phyloP scores from a whole-genome alignment of 768 basidiomycete genomes.

The Macrolepiota albuminosa region DNA sequence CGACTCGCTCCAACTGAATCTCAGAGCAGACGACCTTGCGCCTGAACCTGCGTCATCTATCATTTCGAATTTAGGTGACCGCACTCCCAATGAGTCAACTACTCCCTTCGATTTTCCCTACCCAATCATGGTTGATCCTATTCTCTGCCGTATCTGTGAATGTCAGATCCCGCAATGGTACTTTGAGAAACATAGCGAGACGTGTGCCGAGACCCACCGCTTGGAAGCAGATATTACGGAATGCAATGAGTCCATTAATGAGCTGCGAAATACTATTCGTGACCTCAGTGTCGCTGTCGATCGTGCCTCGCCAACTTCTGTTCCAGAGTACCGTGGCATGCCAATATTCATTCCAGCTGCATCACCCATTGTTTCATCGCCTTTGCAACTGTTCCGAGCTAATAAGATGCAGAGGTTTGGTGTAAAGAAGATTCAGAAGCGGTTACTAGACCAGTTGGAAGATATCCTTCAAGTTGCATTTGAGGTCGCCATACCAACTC shows the following conservation, averaged over 20 bases:
- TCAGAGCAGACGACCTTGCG: constrained; percentile 46
- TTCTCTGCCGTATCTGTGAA: constrained; percentile 97
- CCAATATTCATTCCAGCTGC: constrained; percentile 74
- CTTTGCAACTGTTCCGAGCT: constrained; percentile 71
- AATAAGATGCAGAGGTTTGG: constrained; percentile 76
- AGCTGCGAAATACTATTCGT: constrained; percentile 82
- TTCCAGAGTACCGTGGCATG: constrained; percentile 84
- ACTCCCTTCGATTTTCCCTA: constrained; percentile 74
- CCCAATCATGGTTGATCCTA: constrained; percentile 75
- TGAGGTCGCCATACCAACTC: constrained; percentile 80
- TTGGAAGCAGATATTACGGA: constrained; percentile 93
- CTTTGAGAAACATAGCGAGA: constrained; percentile 99
- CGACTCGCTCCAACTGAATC: constrained; percentile 54
- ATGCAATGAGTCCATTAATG: constrained; percentile 88
- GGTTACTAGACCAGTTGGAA: constrained; percentile 80
- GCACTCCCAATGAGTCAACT: constrained; percentile 37
- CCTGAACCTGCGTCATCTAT: constrained; percentile 36
- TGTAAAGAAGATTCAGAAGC: constrained; percentile 77
- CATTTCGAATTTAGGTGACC: constrained; percentile 31
- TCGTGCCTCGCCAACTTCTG: constrained; percentile 57
- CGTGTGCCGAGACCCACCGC: constrained; percentile 92
- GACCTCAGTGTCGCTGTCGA: constrained; percentile 73
- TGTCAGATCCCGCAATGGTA: constrained; percentile 97
- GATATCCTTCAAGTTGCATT: constrained; percentile 77
- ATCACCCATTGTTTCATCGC: constrained; percentile 67